Percentiles rank a stretch among this genome's conserved stretches.
phyloP scores from a whole-genome alignment of 192 early-diverging fungal genomes.

The Coemansia sp. region DNA sequence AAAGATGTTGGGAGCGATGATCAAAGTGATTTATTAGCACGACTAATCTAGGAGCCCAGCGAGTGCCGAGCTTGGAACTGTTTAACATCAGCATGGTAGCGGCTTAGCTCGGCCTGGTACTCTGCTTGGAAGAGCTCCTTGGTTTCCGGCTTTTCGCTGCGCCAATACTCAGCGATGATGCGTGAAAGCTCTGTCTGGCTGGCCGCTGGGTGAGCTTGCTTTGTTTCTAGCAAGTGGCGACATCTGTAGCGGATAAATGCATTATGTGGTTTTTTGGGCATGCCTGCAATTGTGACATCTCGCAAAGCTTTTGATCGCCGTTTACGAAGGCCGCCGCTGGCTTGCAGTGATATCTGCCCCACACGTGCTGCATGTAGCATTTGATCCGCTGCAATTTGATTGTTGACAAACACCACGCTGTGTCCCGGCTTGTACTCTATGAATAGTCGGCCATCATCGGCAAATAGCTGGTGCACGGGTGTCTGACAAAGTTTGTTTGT shows the following conservation, averaged over 20 bases:
- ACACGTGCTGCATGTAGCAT: neutral
- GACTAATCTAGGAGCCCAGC: neutral
- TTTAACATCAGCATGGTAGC: conserved; percentile 16
- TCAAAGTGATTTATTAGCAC: neutral
- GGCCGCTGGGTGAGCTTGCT: conserved; percentile 8
- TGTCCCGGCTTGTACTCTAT: conserved; percentile 27
- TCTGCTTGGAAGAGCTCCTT: conserved; percentile 14
- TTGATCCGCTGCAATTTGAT: neutral
- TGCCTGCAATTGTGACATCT: neutral
- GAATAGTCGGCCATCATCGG: conserved; percentile 19
- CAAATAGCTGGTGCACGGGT: conserved; percentile 18
- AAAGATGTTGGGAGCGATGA: neutral
- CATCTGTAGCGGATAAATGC: conserved; percentile 36
- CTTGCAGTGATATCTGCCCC: neutral
- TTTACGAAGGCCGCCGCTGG: neutral
- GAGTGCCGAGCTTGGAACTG: neutral
- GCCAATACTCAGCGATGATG: conserved; percentile 30
- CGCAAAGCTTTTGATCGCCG: neutral
- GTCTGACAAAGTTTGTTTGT: conserved; percentile 1
- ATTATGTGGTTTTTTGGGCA: conserved; percentile 20
- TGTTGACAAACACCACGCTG: conserved; percentile 24
- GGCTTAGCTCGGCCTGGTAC: conserved; percentile 14
- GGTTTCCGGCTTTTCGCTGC: conserved; percentile 11
- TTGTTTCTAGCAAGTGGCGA: conserved; percentile 9
- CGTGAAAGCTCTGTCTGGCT: conserved; percentile 25